Conservation (phyloP, 495 filamentous ascomycete species). For the Podospora pseudocomata region DNA sequence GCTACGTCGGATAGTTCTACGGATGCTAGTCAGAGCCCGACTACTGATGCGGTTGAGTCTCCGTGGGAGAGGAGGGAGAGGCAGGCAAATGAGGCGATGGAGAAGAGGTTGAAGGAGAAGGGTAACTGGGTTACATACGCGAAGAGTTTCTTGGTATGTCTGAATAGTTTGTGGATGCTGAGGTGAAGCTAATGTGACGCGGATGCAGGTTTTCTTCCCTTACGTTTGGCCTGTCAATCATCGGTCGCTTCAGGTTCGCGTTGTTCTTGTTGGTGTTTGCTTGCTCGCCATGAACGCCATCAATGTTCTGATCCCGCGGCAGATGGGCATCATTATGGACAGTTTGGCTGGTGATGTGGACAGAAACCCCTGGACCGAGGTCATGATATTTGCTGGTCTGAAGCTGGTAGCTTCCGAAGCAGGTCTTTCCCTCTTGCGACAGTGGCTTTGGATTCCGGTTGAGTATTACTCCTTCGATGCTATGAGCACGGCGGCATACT, state of each 20-base stretch:
- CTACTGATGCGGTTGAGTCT: constrained; percentile 40
- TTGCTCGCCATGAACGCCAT: constrained; percentile 58
- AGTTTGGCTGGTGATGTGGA: constrained; percentile 42
- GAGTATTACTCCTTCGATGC: constrained; percentile 60
- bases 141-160: constrained; percentile 55
- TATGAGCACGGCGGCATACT: constrained; percentile 63
- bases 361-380: constrained; percentile 50
- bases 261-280: constrained; percentile 57
- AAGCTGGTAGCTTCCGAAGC: constrained; percentile 55
- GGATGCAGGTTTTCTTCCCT: constrained; percentile 55
- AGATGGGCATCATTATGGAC: constrained; percentile 62
- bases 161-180: neutral
- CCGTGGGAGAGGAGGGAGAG: constrained; percentile 49
- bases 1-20: constrained; percentile 39
- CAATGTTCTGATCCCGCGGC: constrained; percentile 62
- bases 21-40: constrained; percentile 28
- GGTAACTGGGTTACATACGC: constrained; percentile 64
- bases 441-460: constrained; percentile 63
- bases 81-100: constrained; percentile 49
- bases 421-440: constrained; percentile 51
- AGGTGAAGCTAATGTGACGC: constrained; percentile 6
- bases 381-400: constrained; percentile 53
- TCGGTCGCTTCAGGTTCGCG: constrained; percentile 51
- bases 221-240: constrained; percentile 62
- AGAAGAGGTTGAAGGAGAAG: constrained; percentile 56